Conservation (phyloP, 371 early-diverging fungal genomes). For the Choanephora cucurbitarum region DNA sequence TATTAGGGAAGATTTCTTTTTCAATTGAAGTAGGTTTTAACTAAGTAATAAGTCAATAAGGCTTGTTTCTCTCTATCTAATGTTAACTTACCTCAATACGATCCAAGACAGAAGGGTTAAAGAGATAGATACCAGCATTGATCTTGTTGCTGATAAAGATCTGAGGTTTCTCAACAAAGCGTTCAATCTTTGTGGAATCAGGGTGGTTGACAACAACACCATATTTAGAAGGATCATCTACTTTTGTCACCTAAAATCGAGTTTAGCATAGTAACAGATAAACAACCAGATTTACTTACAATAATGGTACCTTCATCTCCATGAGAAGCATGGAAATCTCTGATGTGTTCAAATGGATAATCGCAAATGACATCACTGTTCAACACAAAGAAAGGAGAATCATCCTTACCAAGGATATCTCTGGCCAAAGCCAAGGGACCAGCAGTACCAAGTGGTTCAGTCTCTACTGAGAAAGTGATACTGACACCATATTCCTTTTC, state of each 20-base stretch:
- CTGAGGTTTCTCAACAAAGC: slow-evolving; percentile 99
- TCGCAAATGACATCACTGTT: slow-evolving; percentile 99
- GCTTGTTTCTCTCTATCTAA: background rate
- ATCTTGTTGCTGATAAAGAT: slow-evolving; percentile 96
- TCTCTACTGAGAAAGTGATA: slow-evolving; percentile 98
- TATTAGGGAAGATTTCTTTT: slow-evolving; percentile 96
- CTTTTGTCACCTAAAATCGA: slow-evolving; percentile 83
- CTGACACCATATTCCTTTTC: slow-evolving; percentile 89
- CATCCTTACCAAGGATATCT: slow-evolving; percentile 90
- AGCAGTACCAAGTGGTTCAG: slow-evolving; percentile 96
- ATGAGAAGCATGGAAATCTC: slow-evolving; percentile 86
- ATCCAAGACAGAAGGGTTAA: slow-evolving; percentile 89
- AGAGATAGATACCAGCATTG: slow-evolving; percentile 99
- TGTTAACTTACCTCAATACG: slow-evolving; percentile 76
- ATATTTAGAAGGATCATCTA: slow-evolving; percentile 98
- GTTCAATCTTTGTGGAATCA: slow-evolving; percentile 74
- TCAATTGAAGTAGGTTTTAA: slow-evolving; percentile 96
- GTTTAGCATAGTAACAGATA: slow-evolving; percentile 3
- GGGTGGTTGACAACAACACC: slow-evolving; percentile 92
- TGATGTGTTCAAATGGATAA: slow-evolving; percentile 93
- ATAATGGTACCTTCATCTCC: slow-evolving; percentile 95
- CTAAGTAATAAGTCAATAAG: slow-evolving; percentile 52
- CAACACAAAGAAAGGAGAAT: slow-evolving; percentile 97
- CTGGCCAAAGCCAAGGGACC: slow-evolving; percentile 98
- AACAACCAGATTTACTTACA: slow-evolving; percentile 40